Base-by-base conservation (phyloP, 176 grass and related monocot genomes). In the Ensete ventricosum region DNA sequence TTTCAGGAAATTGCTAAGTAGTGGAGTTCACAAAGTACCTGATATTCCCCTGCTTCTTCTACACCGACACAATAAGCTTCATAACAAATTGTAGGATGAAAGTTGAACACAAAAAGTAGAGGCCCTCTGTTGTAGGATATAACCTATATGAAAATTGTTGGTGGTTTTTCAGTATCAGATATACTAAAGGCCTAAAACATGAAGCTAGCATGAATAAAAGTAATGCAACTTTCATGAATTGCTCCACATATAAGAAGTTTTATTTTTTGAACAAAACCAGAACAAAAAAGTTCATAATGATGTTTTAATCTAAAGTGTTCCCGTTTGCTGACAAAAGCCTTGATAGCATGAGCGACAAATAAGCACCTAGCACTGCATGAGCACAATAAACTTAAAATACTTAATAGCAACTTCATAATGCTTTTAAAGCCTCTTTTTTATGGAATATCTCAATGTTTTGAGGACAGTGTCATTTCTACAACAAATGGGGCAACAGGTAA, bases 11-110 rank as follows among this genome's bases (percentile, higher is more conserved):
- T 5, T 79, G 51, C 22, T 3, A 60, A 60, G 13, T 68, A 82
- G 43, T 11, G 73, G 58, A 3, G 9, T 43, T 9, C 0, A 34
- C 59, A 24, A 73, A 72, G 70, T 85, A 88, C 88, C 83, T 88
- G 81, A 78, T 92, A 92, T 69, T 97, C 93, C 54, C 93, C 93
- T 72, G 93, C 93, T 97, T 96, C 93, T 55, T 90, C 93, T 29
- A 88, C 93, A 83, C 93, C 93, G 72, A 97, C 73, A 84, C 63
- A 62, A 71, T 90, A 90, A 14, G 73, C 9, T 53, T 87, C 70
- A 79, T 86, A 81, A 43, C 78, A 90, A 29, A 43, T 66, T 75
- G 90, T 77, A 9, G 85, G 93, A 87, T 96, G 86, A 77, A 96
- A 96, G 69, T 96, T 96, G 75, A 97, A 92, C 72, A 88, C 50